Evolutionary conservation across 768 basidiomycete genomes (phyloP).

Genomic region (Lentinula sp.): DNA sequence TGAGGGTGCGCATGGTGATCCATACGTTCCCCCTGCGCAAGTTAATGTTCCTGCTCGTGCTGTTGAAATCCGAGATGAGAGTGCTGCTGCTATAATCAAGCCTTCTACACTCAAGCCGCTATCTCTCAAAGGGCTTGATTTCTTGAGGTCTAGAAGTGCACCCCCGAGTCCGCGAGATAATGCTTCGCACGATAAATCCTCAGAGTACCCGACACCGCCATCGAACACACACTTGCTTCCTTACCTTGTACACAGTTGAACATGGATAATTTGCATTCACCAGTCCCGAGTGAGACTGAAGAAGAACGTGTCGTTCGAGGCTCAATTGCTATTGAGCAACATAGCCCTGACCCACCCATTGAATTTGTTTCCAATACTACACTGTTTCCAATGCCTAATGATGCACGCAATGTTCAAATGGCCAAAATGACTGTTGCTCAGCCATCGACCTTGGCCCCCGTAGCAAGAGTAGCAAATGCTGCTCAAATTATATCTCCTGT

Average conservation of each 20-base stretch:
- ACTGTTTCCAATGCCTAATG: background rate
- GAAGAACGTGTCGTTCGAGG: background rate
- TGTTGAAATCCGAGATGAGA: background rate
- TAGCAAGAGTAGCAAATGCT: conserved; percentile 7
- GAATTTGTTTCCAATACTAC: background rate
- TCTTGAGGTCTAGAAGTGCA: conserved; percentile 51
- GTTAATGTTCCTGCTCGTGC: conserved; percentile 1
- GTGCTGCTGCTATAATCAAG: background rate
- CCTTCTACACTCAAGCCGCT: conserved; percentile 32
- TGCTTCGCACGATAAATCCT: background rate
- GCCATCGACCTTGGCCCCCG: conserved; percentile 8
- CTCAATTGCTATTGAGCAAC: conserved; percentile 1
- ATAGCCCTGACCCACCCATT: background rate
- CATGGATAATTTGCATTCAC: background rate
- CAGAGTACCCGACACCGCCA: conserved; percentile 1
- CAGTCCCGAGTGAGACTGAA: background rate
- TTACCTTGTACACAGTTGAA: conserved; percentile 9
- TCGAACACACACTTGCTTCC: conserved; percentile 3
- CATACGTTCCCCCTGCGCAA: conserved; percentile 19
- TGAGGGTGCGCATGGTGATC: conserved; percentile 61
- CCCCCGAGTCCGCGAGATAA: conserved; percentile 45
- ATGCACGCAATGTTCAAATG: background rate
- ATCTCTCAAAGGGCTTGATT: conserved; percentile 40
- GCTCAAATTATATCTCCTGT: conserved; percentile 11
- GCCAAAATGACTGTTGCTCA: conserved; percentile 3